Percentiles rank a stretch among this genome's conserved stretches.
phyloP scores from a whole-genome alignment of 2,329 filamentous ascomycete genomes.

The Clarireedia paspali region DNA sequence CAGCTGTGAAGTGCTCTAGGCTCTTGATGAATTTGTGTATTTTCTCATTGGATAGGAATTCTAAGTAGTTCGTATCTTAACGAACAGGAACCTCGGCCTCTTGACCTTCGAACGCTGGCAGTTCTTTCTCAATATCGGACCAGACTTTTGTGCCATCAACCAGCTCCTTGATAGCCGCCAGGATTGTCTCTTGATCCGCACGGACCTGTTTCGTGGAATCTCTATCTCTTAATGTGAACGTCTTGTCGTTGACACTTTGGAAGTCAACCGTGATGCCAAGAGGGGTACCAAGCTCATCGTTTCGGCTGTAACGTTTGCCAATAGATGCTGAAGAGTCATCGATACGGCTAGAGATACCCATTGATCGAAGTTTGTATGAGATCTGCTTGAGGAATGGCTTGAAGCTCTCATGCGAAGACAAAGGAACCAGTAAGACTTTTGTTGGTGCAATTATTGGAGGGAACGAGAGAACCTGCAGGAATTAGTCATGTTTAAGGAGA shows the following conservation, averaged over 20 bases:
- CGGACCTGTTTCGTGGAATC: conserved; percentile 90
- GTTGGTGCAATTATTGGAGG: conserved; percentile 78
- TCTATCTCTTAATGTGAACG: conserved; percentile 80
- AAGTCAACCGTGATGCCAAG: conserved; percentile 94
- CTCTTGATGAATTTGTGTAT: neutral
- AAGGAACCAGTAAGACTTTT: conserved; percentile 86
- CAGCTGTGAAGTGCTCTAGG: neutral
- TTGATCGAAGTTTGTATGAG: conserved; percentile 65
- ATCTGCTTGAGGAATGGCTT: conserved; percentile 66
- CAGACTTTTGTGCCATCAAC: conserved; percentile 47
- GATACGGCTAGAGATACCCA: conserved; percentile 75
- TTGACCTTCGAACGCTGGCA: conserved; percentile 81
- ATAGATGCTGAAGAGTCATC: conserved; percentile 90
- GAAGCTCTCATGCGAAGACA: conserved; percentile 77
- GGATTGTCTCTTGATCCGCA: conserved; percentile 70
- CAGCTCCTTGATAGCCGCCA: conserved; percentile 55
- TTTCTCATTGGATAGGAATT: neutral
- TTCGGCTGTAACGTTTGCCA: conserved; percentile 88
- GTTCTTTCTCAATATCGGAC: conserved; percentile 63
- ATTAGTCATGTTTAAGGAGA: conserved; percentile 7
- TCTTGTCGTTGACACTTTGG: conserved; percentile 82
- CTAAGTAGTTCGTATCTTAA: neutral
- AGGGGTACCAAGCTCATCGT: conserved; percentile 92
- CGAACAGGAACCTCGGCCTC: conserved; percentile 34
- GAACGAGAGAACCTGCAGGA: conserved; percentile 60